These are phyloP conservation scores for Trichoderma endophyticum DNA, from an alignment of 2,329 filamentous ascomycete species.

Conservation along the genomic window DNA sequence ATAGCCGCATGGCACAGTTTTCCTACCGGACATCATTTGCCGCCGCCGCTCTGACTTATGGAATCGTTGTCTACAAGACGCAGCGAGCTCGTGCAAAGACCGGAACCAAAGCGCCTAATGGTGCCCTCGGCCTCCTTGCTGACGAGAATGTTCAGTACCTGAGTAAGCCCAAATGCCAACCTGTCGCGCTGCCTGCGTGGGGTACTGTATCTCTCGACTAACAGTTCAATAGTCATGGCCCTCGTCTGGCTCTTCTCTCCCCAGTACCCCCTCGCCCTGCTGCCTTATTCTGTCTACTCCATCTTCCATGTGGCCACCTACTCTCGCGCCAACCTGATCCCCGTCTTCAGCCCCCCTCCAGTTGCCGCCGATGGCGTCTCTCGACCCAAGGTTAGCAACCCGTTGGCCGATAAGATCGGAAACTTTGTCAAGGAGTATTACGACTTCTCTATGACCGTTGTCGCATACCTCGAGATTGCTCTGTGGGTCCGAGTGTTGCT, in stretches of 20 bases:
- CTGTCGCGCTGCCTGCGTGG: background rate
- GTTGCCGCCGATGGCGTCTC: conserved; percentile 53
- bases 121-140: conserved; percentile 63
- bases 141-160: conserved; percentile 99
- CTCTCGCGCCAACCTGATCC: conserved; percentile 87
- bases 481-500: conserved; percentile 82
- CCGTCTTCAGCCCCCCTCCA: conserved; percentile 70
- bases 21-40: conserved; percentile 90
- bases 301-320: conserved; percentile 98
- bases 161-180: conserved; percentile 54
- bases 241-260: conserved; percentile 91
- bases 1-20: conserved; percentile 71
- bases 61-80: conserved; percentile 98
- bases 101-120: conserved; percentile 58
- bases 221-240: conserved; percentile 67
- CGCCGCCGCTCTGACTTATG: conserved; percentile 86
- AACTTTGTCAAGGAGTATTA: conserved; percentile 98
- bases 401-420: conserved; percentile 78
- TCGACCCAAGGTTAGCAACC: conserved; percentile 48
- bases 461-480: conserved; percentile 81
- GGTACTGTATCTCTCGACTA: background rate
- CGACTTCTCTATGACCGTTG: conserved; percentile 90
- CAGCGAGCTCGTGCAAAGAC: conserved; percentile 80
- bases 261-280: conserved; percentile 83
- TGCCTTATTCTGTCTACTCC: conserved; percentile 95